Percentiles rank a stretch among this genome's conserved stretches.
These are phyloP conservation scores for Trichosporon asahii DNA, from an alignment of 1,284 basidiomycete species.

Conservation along the genomic window DNA sequence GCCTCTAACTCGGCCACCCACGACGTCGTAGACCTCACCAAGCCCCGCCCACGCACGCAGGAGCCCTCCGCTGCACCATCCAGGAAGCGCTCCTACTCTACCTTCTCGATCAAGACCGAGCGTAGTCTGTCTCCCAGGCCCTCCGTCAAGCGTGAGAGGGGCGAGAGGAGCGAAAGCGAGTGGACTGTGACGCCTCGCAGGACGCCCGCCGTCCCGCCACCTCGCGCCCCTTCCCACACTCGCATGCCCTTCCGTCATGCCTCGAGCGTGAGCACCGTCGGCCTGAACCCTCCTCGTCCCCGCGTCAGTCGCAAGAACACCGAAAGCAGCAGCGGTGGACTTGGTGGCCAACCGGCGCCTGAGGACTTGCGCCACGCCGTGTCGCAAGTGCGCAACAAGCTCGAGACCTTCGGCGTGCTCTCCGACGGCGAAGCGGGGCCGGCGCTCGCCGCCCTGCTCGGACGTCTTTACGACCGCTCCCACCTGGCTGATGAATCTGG, in stretches of 20 bases:
- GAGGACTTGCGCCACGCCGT: not conserved
- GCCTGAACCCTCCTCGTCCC: not conserved
- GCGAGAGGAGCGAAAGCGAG: not conserved
- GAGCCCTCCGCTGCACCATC: not conserved
- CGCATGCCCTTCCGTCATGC: not conserved
- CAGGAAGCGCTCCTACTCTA: not conserved
- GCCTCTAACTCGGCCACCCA: not conserved
- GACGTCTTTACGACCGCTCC: not conserved
- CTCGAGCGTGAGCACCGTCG: not conserved
- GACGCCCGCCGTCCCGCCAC: no score
- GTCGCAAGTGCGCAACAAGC: not conserved
- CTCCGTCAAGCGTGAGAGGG: not conserved
- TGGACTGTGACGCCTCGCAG: no score
- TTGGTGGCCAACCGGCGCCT: not conserved
- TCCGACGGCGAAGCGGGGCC: not conserved
- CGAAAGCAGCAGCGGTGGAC: no score
- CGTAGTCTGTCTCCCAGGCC: no score
- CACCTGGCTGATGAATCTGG: not conserved
- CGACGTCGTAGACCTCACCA: not conserved
- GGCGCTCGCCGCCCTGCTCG: not conserved
- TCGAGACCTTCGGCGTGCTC: not conserved
- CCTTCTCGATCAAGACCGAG: not conserved
- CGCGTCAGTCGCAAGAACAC: not conserved
- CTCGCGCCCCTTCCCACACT: no score
- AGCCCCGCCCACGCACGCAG: no score